Evolutionary conservation across 1,284 basidiomycete species (phyloP).

Genomic region (Boletellus deceptivus): DNA sequence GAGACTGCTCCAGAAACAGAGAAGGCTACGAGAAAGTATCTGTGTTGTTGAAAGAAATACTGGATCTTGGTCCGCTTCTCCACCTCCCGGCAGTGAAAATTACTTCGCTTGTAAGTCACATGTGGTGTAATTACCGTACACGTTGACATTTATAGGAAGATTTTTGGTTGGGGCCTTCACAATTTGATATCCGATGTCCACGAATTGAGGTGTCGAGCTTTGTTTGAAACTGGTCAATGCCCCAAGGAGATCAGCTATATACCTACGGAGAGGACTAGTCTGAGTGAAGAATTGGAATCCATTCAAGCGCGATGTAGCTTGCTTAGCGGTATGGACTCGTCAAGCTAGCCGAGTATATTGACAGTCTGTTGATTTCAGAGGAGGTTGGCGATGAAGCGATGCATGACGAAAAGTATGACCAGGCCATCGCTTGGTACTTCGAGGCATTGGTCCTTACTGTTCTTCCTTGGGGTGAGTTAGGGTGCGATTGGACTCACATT

Average conservation of each 20-base stretch:
- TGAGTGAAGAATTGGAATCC: constrained; percentile 4
- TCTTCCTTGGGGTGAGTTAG: not conserved
- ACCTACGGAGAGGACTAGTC: not conserved
- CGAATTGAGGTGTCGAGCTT: constrained; percentile 3
- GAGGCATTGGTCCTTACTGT: constrained; percentile 4
- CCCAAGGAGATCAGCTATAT: not conserved
- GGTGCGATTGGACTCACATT: not conserved
- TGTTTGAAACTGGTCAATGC: not conserved
- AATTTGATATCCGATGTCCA: constrained; percentile 7
- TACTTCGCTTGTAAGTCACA: not conserved
- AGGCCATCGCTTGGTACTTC: constrained; percentile 8
- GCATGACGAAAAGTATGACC: not conserved
- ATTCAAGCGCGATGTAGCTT: not conserved
- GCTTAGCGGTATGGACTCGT: constrained; percentile 7
- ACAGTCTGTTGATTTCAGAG: not conserved
- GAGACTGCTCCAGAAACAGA: not conserved
- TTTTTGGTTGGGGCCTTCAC: constrained; percentile 7
- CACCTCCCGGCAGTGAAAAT: not conserved
- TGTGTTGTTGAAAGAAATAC: not conserved
- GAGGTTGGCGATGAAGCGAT: constrained; percentile 7
- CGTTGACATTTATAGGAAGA: constrained; percentile 5
- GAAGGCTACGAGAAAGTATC: not conserved
- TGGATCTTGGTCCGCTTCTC: constrained; percentile 5
- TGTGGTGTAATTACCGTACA: not conserved
- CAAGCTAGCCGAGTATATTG: not conserved